Base-by-base conservation (phyloP, 2,329 filamentous ascomycete species). In the Pseudopyricularia cyperi region DNA sequence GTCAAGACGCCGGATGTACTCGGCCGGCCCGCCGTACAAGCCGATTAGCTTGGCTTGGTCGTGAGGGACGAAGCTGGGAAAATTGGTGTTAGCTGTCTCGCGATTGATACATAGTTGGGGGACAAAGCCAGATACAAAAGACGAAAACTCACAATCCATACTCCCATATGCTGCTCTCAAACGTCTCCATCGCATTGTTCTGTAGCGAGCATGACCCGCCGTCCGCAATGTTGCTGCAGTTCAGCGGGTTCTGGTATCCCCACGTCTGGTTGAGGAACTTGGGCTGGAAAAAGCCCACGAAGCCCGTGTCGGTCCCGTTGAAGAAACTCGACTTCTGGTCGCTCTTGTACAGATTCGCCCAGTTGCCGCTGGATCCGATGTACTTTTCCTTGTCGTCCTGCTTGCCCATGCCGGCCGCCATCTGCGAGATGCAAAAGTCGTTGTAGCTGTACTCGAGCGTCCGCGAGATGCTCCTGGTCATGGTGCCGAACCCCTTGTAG, bases 381-480 rank as follows among this genome's bases (percentile, higher is more conserved):
- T 87, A 89, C 60, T 76, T 82, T 50, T 76, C 70, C 24, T 72
- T 69, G 48, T 85, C 83, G 0, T 62, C 65, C 3, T 69, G 68
- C 12, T 76, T 71, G 2, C 77, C 78, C 37, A 86, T 62, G 0
- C 67, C 70, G 9, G 71, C 70, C 0, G 83, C 83, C 52, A 88
- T 76, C 47, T 79, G 70, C 0, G 80, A 71, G 52, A 87, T 81
- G 56, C 78, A 80, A 59, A 80, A 90, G 66, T 89, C 86, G 56
- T 89, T 80, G 64, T 89, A 89, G 7, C 82, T 79, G 62, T 90
- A 90, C 62, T 89, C 86, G 1, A 89, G 75, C 0, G 85, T 89
- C 7, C 86, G 74, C 1, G 82, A 87, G 26, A 89, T 76, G 55
- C 77, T 83, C 7, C 86, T 74, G 0, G 85, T 88, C 63, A 85